Base-by-base conservation (phyloP, 306 rosid species). In the Pyrus betulifolia region DNA sequence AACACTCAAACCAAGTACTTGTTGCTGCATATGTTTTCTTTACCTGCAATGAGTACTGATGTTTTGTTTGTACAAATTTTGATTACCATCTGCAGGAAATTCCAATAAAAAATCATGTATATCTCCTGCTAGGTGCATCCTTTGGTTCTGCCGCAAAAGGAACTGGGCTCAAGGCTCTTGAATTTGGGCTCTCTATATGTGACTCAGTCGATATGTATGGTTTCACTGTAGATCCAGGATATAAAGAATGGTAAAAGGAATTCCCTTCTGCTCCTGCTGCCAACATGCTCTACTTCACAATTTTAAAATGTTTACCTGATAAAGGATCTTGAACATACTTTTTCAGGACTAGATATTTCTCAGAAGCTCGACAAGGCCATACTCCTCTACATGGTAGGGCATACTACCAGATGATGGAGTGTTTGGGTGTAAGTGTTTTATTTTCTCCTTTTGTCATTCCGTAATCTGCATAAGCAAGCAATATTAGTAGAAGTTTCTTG, bases 81-180 rank as follows among this genome's bases (percentile, higher is more conserved):
- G 31, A 66, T 82, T 69, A 64, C 80, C 74, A 79, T 87, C 22
- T 84, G 92, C 97, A 95, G 98, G 96, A 92, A 82, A 17, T 92
- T 85, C 97, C 97, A 19, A 95, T 95, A 73, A 89, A 75, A 80
- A 92, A 92, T 86, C 93, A 94, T 21, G 89, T 95, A 58, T 95
- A 95, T 89, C 97, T 95, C 82, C 88, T 92, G 97, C 86, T 92
- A 68, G 98, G 97, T 80, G 87, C 96, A 70, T 92, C 97, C 77
- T 95, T 95, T 89, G 98, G 98, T 67, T 92, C 97, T 64, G 98
- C 97, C 4, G 98, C 97, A 78, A 95, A 95, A 88, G 97, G 97
- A 87, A 92, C 98, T 22, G 98, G 98, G 66, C 96, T 95, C 78
- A 95, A 95, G 90, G 98, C 98, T 85, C 96, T 95, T 76, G 98